Conservation (phyloP, 108 stramenopile genomes). For the Skeletonema tropicum region DNA sequence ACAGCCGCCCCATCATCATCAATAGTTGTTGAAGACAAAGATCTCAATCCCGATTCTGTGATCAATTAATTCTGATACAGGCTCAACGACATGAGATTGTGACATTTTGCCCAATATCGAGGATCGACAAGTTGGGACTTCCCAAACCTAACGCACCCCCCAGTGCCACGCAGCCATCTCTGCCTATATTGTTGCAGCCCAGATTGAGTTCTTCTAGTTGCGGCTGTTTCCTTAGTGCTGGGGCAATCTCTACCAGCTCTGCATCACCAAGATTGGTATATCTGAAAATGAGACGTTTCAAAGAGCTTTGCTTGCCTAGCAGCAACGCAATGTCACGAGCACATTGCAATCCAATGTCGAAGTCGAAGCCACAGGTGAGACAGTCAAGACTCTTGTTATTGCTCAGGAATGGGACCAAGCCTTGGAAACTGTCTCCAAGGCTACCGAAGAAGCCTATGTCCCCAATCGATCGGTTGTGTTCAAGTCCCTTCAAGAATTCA, state of each 20-base stretch:
- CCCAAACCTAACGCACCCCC: not conserved
- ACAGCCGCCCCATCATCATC: not conserved
- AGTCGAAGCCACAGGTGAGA: not conserved
- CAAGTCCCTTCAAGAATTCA: not conserved
- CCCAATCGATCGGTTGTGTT: not conserved
- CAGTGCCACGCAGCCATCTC: not conserved
- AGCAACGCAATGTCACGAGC: not conserved
- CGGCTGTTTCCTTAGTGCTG: not conserved
- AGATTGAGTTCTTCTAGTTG: not conserved
- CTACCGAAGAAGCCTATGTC: not conserved
- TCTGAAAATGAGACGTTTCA: not conserved
- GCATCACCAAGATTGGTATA: not conserved
- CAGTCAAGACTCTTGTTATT: not conserved
- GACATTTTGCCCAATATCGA: not conserved
- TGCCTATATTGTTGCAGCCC: not conserved
- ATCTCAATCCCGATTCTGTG: not conserved
- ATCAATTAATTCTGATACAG: not conserved
- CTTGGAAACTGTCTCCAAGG: not conserved
- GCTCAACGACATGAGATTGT: not conserved
- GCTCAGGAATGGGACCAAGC: not conserved
- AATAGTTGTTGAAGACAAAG: not conserved
- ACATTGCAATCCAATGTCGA: not conserved
- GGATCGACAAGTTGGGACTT: not conserved
- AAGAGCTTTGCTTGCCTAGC: not conserved
- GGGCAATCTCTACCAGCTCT: not conserved